These are phyloP conservation scores for Cunninghamia lanceolata DNA, from an alignment of 75 land plant species.

Conservation along the genomic window DNA sequence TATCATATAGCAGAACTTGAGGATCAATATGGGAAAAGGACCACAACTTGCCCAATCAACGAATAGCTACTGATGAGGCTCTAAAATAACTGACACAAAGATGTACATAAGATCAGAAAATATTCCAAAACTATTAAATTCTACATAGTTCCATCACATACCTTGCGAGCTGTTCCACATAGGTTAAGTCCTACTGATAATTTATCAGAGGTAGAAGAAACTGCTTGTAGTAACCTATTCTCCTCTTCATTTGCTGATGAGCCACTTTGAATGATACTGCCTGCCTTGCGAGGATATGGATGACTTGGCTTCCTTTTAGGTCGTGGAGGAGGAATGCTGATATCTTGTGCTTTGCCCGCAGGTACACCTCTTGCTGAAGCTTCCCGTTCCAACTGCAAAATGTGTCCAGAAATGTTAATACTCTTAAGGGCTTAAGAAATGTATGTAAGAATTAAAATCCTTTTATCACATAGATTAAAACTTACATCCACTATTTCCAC, in stretches of 20 bases:
- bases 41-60: background rate
- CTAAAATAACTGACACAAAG: background rate
- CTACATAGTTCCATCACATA: background rate
- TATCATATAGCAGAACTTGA: background rate
- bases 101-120: background rate
- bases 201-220: constrained; percentile 26
- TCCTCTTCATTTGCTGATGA: constrained; percentile 21
- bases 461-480: background rate
- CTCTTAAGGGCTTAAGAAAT: constrained; percentile 12
- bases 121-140: background rate
- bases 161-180: constrained; percentile 2
- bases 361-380: constrained; percentile 55
- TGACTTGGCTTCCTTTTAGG: constrained; percentile 95
- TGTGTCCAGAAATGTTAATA: background rate
- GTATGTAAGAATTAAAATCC: background rate
- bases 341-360: constrained; percentile 54
- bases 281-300: constrained; percentile 92
- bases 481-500: background rate
- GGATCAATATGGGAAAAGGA: background rate
- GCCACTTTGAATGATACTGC: constrained; percentile 6
- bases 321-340: constrained; percentile 97
- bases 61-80: background rate
- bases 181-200: background rate
- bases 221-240: constrained; percentile 27
- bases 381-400: constrained; percentile 82